phyloP scores from a whole-genome alignment of 352 stramenopile genomes.

The Globisporangium nagaii region DNA sequence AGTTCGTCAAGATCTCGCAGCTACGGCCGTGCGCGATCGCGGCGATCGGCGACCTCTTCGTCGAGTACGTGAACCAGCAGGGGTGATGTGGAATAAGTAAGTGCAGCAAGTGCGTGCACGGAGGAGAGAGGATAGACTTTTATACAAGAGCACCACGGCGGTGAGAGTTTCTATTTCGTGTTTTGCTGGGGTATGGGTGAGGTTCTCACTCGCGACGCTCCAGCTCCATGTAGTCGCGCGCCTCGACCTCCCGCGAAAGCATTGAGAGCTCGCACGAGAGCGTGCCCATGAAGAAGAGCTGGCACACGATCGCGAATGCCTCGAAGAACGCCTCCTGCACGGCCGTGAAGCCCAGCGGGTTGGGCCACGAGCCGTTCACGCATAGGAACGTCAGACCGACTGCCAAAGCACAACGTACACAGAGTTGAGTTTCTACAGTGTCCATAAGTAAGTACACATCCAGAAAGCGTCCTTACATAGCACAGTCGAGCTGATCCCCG shows the following conservation, averaged over 20 bases:
- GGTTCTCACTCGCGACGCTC: slow-evolving; percentile 49
- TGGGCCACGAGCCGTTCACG: slow-evolving; percentile 76
- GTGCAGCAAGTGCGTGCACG: too few species aligned
- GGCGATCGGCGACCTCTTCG: slow-evolving; percentile 58
- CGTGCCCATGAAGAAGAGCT: slow-evolving; percentile 87
- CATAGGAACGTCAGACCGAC: slow-evolving; percentile 75
- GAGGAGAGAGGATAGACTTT: neutral
- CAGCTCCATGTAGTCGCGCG: slow-evolving; percentile 54
- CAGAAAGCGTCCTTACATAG: slow-evolving; percentile 41
- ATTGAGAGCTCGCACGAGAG: slow-evolving; percentile 64
- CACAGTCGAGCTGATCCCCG: slow-evolving; percentile 48
- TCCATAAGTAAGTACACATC: neutral
- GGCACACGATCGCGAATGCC: slow-evolving; percentile 76
- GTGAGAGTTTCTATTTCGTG: neutral
- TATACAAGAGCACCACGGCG: neutral
- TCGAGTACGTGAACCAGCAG: slow-evolving; percentile 77
- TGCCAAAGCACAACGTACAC: slow-evolving; percentile 7
- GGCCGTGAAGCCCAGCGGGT: slow-evolving; percentile 74
- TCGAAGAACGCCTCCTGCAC: slow-evolving; percentile 82
- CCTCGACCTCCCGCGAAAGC: slow-evolving; percentile 54
- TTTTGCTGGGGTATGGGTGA: too few species aligned
- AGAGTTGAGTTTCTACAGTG: too few species aligned
- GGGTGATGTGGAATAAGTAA: too few species aligned
- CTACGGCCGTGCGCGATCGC: slow-evolving; percentile 44
- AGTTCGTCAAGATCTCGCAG: slow-evolving; percentile 81